A percentile compares a stretch with the other conserved stretches of the same genome.
phyloP scores from a whole-genome alignment of 108 stramenopile species.

The Pseudonitzschia multiseries region DNA sequence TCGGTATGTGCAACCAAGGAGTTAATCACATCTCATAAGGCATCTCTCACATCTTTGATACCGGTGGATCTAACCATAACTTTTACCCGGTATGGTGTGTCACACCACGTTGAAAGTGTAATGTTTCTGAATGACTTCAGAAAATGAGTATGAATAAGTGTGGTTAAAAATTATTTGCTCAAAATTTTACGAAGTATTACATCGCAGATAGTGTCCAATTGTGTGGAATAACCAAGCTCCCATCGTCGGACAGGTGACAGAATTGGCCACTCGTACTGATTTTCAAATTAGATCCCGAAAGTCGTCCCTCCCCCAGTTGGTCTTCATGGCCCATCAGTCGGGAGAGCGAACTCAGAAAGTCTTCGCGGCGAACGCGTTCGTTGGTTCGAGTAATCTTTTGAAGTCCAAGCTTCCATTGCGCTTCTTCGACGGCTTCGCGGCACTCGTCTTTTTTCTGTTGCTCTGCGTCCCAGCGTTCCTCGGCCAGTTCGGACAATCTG shows the following conservation, averaged over 20 bases:
- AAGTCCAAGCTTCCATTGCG: conserved; percentile 62
- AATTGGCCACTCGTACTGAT: conserved; percentile 60
- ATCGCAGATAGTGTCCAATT: conserved; percentile 39
- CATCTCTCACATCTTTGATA: no score
- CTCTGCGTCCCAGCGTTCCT: conserved; percentile 27
- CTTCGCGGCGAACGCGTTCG: conserved; percentile 33
- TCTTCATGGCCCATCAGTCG: conserved; percentile 48
- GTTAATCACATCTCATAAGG: no score
- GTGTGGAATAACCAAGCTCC: conserved; percentile 67
- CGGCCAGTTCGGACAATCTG: conserved; percentile 23
- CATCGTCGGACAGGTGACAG: conserved; percentile 81
- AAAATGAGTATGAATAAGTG: no score
- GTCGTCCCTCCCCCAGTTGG: conserved; percentile 26
- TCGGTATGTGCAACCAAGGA: no score
- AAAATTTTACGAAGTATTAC: not conserved
- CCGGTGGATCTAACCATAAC: no score
- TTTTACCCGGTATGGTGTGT: no score
- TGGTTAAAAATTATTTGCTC: no score
- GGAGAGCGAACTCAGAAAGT: conserved; percentile 47
- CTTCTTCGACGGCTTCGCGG: conserved; percentile 31
- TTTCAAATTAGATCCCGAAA: conserved; percentile 61
- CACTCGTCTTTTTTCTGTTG: conserved; percentile 24
- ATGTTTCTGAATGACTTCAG: no score
- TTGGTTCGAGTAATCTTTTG: conserved; percentile 26
- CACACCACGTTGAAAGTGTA: no score